Base-by-base conservation (phyloP, 208 protist genomes). In the Phytomonas francai region DNA sequence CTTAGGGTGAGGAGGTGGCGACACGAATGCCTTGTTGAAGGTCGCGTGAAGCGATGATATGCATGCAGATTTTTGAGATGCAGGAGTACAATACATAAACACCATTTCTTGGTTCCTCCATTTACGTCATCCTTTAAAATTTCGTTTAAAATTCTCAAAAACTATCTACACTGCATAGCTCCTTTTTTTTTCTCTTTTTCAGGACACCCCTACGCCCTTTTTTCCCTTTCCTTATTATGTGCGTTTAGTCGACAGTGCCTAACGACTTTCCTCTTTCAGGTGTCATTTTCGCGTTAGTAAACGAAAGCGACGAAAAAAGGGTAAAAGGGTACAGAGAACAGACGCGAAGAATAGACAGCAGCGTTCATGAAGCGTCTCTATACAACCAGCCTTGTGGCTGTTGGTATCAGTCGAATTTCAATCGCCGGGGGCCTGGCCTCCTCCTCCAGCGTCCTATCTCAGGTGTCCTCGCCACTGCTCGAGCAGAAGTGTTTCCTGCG, bases 401-500 rank as follows among this genome's bases (percentile, higher is more conserved):
- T 49, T 12, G 39, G 39, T 3, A 12, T 3, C 65, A 3, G 30
- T 25, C 25, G 42, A 7, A 14, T 11, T 19, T 31, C 25, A 22
- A 33, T 7, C 33, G 22, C 7, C 39, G 39, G 39, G 14, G 39
- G 39, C 39, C 12, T 49, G 39, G 39, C 14, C 14, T 49, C 39
- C 39, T 49, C 39, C 39, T 49, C 39, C 6, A 19, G 12, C 39
- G 39, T 49, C 39, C 39, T 49, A 12, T 12, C 12, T 49, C 39
- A 6, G 39, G 16, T 49, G 6, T 49, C 4, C 39, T 49, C 39
- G 39, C 39, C 84, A 19, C 64, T 92, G 14, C 27, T 68, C 0
- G 70, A 81, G 56, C 87, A 91, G 66, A 72, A 76, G 1, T 74
- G 85, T 11, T 79, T 80, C 16, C 54, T 96, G 31, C 79, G 82